Conservation (phyloP, 441 rosid species). For the Adansonia gregorii region DNA sequence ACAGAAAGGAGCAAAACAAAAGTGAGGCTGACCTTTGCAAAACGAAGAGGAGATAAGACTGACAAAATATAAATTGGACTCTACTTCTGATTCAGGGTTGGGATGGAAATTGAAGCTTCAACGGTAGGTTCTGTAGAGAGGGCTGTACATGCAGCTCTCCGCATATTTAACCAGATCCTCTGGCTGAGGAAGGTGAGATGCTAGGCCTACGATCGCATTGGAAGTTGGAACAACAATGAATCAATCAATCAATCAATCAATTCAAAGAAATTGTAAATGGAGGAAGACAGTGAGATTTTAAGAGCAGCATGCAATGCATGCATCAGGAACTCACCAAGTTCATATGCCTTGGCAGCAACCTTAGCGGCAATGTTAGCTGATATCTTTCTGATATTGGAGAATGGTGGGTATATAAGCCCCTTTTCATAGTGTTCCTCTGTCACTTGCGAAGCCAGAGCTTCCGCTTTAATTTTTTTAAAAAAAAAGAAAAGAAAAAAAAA, state of each 20-base stretch:
- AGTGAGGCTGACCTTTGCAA: neutral
- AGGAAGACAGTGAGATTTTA: no score
- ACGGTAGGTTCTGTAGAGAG: conserved; percentile 73
- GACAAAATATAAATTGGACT: conserved; percentile 16
- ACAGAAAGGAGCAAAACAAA: neutral
- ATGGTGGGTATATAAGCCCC: conserved; percentile 91
- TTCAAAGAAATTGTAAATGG: neutral
- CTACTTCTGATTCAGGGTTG: neutral
- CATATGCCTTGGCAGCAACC: conserved; percentile 91
- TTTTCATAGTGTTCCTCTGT: conserved; percentile 58
- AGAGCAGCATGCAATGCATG: no score
- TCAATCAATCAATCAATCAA: neutral
- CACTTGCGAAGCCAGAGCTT: conserved; percentile 88
- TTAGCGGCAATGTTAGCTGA: conserved; percentile 89
- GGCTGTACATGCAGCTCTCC: conserved; percentile 97
- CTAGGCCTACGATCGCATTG: conserved; percentile 55
- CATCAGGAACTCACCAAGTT: conserved; percentile 64
- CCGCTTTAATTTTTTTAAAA: conserved; percentile 55
- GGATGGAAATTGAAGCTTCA: neutral
- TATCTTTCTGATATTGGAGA: conserved; percentile 82
- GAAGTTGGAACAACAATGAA: neutral
- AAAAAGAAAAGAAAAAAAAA: neutral
- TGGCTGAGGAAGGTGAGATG: conserved; percentile 87
- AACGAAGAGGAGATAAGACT: neutral
- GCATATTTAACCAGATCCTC: conserved; percentile 79